Percentiles rank a stretch among this genome's conserved stretches.
Conservation (phyloP, 2,329 filamentous ascomycete genomes). For the Monilinia aucupariae region DNA sequence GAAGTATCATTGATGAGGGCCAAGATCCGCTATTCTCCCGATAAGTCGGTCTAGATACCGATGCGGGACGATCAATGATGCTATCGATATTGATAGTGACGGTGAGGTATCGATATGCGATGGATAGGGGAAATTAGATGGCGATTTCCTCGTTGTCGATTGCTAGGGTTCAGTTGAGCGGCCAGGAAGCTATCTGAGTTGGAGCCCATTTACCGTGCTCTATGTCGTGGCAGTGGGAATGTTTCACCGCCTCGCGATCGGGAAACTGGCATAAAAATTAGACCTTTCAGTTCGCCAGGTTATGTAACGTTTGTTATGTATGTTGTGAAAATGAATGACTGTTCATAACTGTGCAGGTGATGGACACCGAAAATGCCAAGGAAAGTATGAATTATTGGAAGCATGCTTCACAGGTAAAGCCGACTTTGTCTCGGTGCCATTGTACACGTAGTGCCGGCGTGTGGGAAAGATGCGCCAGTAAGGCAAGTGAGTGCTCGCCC, state of each 20-base stretch:
- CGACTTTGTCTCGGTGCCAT: not conserved
- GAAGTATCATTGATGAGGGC: not conserved
- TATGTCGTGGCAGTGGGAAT: constrained; percentile 6
- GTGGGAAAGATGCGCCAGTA: not conserved
- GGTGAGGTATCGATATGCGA: constrained; percentile 10
- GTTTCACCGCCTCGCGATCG: not conserved
- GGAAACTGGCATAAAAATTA: not conserved
- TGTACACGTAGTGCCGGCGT: not conserved
- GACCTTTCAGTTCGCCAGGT: not conserved
- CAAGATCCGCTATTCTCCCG: constrained; percentile 1
- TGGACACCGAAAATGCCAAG: not conserved
- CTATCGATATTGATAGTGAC: constrained; percentile 10
- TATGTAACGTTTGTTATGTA: not conserved
- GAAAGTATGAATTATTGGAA: not conserved
- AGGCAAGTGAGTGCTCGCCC: not conserved
- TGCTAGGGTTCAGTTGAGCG: not conserved
- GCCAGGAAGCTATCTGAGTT: not conserved
- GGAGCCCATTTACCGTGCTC: not conserved
- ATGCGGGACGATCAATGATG: not conserved
- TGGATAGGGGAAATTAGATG: constrained; percentile 4
- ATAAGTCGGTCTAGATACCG: not conserved
- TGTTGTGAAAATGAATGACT: not conserved
- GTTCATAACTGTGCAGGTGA: not conserved
- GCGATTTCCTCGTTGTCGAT: not conserved
- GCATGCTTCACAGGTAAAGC: not conserved